Conservation (phyloP, 2,329 filamentous ascomycete genomes). For the Cladosporium sp. region DNA sequence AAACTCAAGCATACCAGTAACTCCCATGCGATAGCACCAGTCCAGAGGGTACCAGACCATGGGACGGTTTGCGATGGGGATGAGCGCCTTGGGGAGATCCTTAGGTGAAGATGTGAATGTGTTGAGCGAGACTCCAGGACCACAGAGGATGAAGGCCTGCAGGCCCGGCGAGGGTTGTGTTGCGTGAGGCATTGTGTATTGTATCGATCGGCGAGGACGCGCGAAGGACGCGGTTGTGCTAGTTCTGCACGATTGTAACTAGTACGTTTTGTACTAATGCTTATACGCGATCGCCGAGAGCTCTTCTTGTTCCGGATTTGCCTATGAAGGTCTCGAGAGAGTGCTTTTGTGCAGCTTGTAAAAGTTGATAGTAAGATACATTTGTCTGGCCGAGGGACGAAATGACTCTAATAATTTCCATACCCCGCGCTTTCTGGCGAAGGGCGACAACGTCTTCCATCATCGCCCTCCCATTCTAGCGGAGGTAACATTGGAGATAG, state of each 20-base stretch:
- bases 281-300: no score
- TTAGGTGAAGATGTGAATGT: constrained; percentile 78
- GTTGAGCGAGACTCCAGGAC: constrained; percentile 74
- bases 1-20: constrained; percentile 54
- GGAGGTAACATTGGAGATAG: no score
- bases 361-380: not conserved
- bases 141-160: constrained; percentile 78
- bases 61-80: constrained; percentile 77
- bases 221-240: not conserved
- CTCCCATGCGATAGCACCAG: constrained; percentile 76
- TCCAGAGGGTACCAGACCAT: constrained; percentile 90
- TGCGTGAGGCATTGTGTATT: constrained; percentile 65
- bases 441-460: no score
- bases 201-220: not conserved
- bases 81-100: constrained; percentile 75
- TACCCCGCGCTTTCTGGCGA: not conserved
- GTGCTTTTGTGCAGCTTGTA: not conserved
- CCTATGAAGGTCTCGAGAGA: no score
- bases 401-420: constrained; percentile 1
- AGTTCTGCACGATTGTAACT: not conserved
- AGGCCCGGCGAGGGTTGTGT: constrained; percentile 71
- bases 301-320: no score
- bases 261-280: no score
- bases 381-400: not conserved
- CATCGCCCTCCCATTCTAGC: no score